Evolutionary conservation across 495 filamentous ascomycete species (phyloP).

Genomic region (Chaetomium tenue): DNA sequence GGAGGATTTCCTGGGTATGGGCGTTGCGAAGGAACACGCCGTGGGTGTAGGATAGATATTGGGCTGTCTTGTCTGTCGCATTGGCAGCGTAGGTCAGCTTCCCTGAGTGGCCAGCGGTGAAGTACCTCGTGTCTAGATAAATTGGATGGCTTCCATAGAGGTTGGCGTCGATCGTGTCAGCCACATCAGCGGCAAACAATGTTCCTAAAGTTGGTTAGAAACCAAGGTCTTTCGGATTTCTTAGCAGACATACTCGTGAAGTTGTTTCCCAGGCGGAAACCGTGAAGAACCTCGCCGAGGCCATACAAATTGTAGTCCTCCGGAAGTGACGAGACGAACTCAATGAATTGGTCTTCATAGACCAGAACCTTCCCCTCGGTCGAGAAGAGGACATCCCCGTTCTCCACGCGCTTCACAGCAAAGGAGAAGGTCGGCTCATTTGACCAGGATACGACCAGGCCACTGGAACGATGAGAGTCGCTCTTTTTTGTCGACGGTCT

Average conservation of each 20-base stretch:
- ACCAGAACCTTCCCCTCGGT: conserved; percentile 66
- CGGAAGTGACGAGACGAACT: conserved; percentile 68
- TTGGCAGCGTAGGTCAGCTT: conserved; percentile 53
- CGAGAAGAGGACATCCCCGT: conserved; percentile 69
- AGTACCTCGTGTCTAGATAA: conserved; percentile 77
- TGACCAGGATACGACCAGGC: conserved; percentile 60
- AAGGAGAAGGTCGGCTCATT: conserved; percentile 74
- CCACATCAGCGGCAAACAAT: conserved; percentile 67
- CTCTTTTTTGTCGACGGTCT: conserved; percentile 50
- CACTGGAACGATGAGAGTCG: conserved; percentile 35
- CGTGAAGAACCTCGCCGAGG: conserved; percentile 75
- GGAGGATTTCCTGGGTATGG: conserved; percentile 73
- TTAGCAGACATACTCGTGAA: conserved; percentile 59
- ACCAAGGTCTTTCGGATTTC: not conserved
- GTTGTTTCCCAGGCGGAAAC: conserved; percentile 68
- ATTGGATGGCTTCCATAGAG: conserved; percentile 80
- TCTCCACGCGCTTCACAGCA: conserved; percentile 59
- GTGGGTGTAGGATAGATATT: conserved; percentile 69
- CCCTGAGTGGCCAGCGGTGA: conserved; percentile 54
- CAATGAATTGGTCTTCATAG: conserved; percentile 80
- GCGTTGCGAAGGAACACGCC: conserved; percentile 80
- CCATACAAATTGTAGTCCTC: conserved; percentile 77
- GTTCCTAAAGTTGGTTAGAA: conserved; percentile 9
- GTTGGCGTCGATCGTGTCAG: conserved; percentile 64
- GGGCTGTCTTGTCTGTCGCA: conserved; percentile 50